Evolutionary conservation across 2,329 filamentous ascomycete species (phyloP), one percentile per base, ranked within the genome.

Genomic region (Stagonosporopsis vannaccii): DNA sequence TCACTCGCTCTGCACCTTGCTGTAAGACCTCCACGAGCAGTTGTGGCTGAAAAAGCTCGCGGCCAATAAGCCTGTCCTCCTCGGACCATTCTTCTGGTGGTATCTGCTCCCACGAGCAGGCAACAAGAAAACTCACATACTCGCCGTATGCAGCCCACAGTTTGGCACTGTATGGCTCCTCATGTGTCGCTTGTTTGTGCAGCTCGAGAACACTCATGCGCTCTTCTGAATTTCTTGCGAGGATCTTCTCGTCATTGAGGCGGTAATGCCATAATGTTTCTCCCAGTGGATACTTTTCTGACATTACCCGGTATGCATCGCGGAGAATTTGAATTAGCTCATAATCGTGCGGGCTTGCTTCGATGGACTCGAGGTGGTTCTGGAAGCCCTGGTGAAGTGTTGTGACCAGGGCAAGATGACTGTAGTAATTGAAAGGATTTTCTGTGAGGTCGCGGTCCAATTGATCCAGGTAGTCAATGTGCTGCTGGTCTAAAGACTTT

Each of bases 81-180:
- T 86, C 83, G 6, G 87, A 77, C 85, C 80, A 82, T 23, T 72
- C 68, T 49, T 75, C 72, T 25, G 73, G 73, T 6, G 71, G 69
- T 9, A 84, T 81, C 50, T 77, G 75, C 55, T 82, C 82, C 72
- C 88, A 85, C 66, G 85, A 87, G 62, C 85, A 85, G 47, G 82
- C 81, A 74, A 90, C 88, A 11, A 92, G 85, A 19, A 85, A 84
- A 82, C 88, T 88, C 60, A 93, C 87, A 76, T 89, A 94, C 67
- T 92, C 87, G 75, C 88, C 91, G 71, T 93, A 94, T 25, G 87
- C 83, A 57, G 87, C 82, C 91, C 91, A 95, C 36, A 94, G 79
- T 60, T 85, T 86, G 57, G 89, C 80, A 67, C 90, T 93, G 63
- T 84, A 87, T 11, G 89, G 88, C 75, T 94, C 90, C 48, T 90